Percentiles rank a stretch among this genome's conserved stretches.
These are phyloP conservation scores for Leccinum incarnatum DNA, from an alignment of 768 basidiomycete species.

Conservation along the genomic window DNA sequence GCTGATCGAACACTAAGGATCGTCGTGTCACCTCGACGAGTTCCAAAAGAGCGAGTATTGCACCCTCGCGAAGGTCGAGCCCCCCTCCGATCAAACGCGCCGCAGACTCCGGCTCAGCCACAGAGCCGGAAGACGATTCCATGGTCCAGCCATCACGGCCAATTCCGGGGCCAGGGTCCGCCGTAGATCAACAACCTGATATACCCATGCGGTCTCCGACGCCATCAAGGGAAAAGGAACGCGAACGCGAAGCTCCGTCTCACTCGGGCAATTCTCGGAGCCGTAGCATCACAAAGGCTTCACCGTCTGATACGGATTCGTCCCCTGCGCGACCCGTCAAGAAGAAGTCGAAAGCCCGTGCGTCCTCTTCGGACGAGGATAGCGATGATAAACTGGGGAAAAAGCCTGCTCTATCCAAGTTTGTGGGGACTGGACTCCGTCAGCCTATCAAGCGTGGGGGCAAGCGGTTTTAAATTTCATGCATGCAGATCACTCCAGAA, in stretches of 20 bases:
- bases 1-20: slow-evolving; percentile 19
- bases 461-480: slow-evolving; percentile 57
- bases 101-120: slow-evolving; percentile 26
- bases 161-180: neutral
- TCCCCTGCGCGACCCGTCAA: slow-evolving; percentile 54
- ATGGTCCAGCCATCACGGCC: slow-evolving; percentile 3
- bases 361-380: slow-evolving; percentile 50
- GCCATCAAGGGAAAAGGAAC: slow-evolving; percentile 14
- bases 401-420: slow-evolving; percentile 40
- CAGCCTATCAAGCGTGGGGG: slow-evolving; percentile 78
- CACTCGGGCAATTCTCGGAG: slow-evolving; percentile 17
- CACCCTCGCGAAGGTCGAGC: slow-evolving; percentile 5
- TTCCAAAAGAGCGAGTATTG: slow-evolving; percentile 5
- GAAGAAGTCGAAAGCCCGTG: slow-evolving; percentile 44
- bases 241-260: neutral
- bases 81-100: slow-evolving; percentile 13
- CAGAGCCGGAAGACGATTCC: slow-evolving; percentile 27
- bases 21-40: neutral
- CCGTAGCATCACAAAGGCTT: slow-evolving; percentile 24
- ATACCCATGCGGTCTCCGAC: slow-evolving; percentile 21
- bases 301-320: slow-evolving; percentile 45
- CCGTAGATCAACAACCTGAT: slow-evolving; percentile 13
- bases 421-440: slow-evolving; percentile 47
- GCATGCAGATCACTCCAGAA: neutral
- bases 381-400: slow-evolving; percentile 55